These are phyloP conservation scores for Entomortierella beljakovae DNA, from an alignment of 192 early-diverging fungal species.

Conservation along the genomic window DNA sequence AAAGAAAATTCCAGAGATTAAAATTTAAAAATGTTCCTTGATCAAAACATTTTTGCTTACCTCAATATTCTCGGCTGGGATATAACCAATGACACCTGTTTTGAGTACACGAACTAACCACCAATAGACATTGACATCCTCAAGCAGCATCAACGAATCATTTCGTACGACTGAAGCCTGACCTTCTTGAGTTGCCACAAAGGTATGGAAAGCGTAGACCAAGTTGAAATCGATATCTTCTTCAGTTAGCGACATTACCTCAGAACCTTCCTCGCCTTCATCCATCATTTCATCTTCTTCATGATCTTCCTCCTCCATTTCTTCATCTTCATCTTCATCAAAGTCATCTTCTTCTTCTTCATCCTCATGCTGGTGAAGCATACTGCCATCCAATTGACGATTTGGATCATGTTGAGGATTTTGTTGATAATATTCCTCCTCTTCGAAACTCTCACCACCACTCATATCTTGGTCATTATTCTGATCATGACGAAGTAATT, in stretches of 20 bases:
- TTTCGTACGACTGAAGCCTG: slow-evolving; percentile 85
- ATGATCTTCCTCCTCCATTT: slow-evolving; percentile 27
- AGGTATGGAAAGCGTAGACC: slow-evolving; percentile 89
- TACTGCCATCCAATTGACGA: slow-evolving; percentile 23
- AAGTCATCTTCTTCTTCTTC: slow-evolving; percentile 39
- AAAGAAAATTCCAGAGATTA: neutral
- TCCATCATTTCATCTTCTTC: slow-evolving; percentile 48
- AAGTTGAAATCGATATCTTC: slow-evolving; percentile 78
- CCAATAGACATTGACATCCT: slow-evolving; percentile 92
- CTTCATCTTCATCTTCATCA: slow-evolving; percentile 22
- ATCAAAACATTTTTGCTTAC: slow-evolving; percentile 40
- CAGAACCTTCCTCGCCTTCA: slow-evolving; percentile 57
- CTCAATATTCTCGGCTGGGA: slow-evolving; percentile 91
- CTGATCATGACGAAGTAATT: slow-evolving; percentile 37
- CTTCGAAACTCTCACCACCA: slow-evolving; percentile 32
- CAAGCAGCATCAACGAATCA: slow-evolving; percentile 81
- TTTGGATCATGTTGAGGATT: slow-evolving; percentile 43
- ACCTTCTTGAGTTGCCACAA: slow-evolving; percentile 88
- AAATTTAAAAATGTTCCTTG: neutral
- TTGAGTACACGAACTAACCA: slow-evolving; percentile 77
- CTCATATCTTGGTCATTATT: slow-evolving; percentile 29
- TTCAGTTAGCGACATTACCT: slow-evolving; percentile 60
- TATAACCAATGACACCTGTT: slow-evolving; percentile 82
- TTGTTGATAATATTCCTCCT: slow-evolving; percentile 38
- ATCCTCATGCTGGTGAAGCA: slow-evolving; percentile 18